A percentile compares a stretch with the other conserved stretches of the same genome.
phyloP scores from a whole-genome alignment of 306 rosid genomes.

The Quercus bicolor region DNA sequence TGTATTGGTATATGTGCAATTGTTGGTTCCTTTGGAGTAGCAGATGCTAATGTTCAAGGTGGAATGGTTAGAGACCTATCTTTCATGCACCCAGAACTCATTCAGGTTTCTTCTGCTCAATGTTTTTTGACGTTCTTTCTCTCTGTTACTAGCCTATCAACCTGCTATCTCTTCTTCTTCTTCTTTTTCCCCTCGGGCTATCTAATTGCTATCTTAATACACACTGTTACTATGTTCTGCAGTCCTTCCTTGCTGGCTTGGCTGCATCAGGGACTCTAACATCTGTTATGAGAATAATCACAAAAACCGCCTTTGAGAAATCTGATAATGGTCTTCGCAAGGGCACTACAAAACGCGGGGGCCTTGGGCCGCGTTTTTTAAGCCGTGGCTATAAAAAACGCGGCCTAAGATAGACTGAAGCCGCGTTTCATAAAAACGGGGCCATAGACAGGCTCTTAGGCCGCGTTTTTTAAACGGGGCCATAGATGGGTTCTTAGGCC shows the following conservation, averaged over 20 bases:
- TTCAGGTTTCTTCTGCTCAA: slow-evolving; percentile 47
- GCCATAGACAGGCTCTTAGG: too few species aligned
- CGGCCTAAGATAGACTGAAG: too few species aligned
- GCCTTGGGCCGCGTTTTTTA: too few species aligned
- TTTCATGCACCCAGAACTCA: slow-evolving; percentile 66
- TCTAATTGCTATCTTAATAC: background rate
- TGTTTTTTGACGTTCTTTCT: background rate
- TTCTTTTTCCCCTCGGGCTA: background rate
- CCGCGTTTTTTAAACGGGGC: too few species aligned
- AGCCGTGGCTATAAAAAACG: too few species aligned
- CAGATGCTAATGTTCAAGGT: slow-evolving; percentile 74
- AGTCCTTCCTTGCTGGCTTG: slow-evolving; percentile 82
- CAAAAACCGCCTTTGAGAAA: slow-evolving; percentile 62
- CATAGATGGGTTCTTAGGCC: too few species aligned
- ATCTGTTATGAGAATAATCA: slow-evolving; percentile 57
- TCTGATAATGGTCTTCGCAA: slow-evolving; percentile 70
- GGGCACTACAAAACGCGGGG: too few species aligned
- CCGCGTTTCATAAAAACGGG: too few species aligned
- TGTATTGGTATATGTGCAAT: slow-evolving; percentile 55
- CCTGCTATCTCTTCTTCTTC: background rate
- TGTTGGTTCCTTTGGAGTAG: slow-evolving; percentile 60
- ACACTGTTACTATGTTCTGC: slow-evolving; percentile 4
- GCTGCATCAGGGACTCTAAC: slow-evolving; percentile 84
- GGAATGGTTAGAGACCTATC: slow-evolving; percentile 81
- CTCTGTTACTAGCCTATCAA: background rate